A percentile compares a stretch with the other conserved stretches of the same genome.
Conservation (phyloP, 202 grass and related monocot species). For the Cymbopogon flexuosus region DNA sequence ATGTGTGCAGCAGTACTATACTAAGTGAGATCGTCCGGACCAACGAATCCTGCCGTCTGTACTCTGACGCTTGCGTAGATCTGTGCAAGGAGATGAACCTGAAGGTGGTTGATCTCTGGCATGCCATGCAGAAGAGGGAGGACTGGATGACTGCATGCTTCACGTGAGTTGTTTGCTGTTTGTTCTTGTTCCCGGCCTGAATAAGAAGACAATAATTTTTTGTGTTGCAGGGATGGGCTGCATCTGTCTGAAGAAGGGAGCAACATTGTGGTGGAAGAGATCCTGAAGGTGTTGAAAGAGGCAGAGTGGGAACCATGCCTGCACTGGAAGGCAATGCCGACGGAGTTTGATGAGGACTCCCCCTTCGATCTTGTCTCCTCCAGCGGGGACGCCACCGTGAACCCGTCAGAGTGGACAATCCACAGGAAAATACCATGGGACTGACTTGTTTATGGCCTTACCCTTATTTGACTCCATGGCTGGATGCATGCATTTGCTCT, state of each 20-base stretch:
- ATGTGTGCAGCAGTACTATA: constrained; percentile 38
- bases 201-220: not conserved
- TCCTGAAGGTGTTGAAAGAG: constrained; percentile 67
- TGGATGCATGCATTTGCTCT: not conserved
- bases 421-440: constrained; percentile 74
- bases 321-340: constrained; percentile 67
- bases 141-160: constrained; percentile 69
- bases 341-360: constrained; percentile 77
- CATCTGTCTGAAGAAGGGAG: constrained; percentile 79
- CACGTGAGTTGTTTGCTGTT: constrained; percentile 43
- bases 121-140: constrained; percentile 50
- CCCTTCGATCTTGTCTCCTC: constrained; percentile 60
- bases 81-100: constrained; percentile 73
- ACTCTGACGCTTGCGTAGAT: constrained; percentile 66
- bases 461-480: not conserved
- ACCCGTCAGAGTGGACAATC: constrained; percentile 60
- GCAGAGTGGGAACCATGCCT: constrained; percentile 86
- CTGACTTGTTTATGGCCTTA: constrained; percentile 2
- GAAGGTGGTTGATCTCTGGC: constrained; percentile 82
- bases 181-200: too few species aligned
- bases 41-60: constrained; percentile 59
- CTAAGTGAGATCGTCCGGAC: constrained; percentile 63
- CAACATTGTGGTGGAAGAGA: constrained; percentile 66
- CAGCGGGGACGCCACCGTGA: constrained; percentile 58
- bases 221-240: constrained; percentile 54